Evolutionary conservation across 768 basidiomycete genomes (phyloP).

Genomic region (Mycena kentingensis): DNA sequence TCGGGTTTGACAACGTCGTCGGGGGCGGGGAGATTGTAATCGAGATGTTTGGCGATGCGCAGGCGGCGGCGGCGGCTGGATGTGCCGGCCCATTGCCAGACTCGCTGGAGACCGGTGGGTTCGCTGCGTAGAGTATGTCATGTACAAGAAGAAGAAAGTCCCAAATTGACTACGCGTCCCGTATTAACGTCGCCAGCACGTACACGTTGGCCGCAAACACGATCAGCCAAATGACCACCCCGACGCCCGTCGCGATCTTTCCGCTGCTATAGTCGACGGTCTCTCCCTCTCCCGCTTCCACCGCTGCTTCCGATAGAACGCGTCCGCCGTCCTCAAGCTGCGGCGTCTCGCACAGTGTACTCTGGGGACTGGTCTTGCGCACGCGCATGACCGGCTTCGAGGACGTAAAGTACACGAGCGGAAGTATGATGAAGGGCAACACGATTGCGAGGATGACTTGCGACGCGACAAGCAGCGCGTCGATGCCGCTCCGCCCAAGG

Average conservation of each 20-base stretch:
- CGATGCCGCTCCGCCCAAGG: slow-evolving; percentile 69
- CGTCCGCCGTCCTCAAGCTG: no score
- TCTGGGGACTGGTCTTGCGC: slow-evolving; percentile 40
- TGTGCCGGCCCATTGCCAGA: slow-evolving; percentile 45
- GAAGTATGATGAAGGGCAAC: slow-evolving; percentile 81
- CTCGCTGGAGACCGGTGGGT: slow-evolving; percentile 44
- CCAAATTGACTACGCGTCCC: neutral
- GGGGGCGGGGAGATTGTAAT: slow-evolving; percentile 49
- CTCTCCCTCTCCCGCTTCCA: slow-evolving; percentile 26
- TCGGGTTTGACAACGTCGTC: slow-evolving; percentile 45
- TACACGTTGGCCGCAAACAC: slow-evolving; percentile 75
- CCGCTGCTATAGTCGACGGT: slow-evolving; percentile 68
- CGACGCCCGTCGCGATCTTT: slow-evolving; percentile 49
- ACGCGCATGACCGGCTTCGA: slow-evolving; percentile 73
- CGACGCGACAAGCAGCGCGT: slow-evolving; percentile 77
- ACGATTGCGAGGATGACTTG: slow-evolving; percentile 85
- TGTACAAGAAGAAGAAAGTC: neutral
- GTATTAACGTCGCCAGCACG: slow-evolving; percentile 49
- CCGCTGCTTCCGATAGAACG: slow-evolving; percentile 17
- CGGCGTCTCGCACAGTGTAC: neutral
- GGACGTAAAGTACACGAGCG: slow-evolving; percentile 76
- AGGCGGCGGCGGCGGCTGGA: slow-evolving; percentile 36
- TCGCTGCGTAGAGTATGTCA: slow-evolving; percentile 19
- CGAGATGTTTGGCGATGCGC: slow-evolving; percentile 42
- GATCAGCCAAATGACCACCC: slow-evolving; percentile 62